Conservation (phyloP, 306 rosid genomes). For the Benincasa hispida region DNA sequence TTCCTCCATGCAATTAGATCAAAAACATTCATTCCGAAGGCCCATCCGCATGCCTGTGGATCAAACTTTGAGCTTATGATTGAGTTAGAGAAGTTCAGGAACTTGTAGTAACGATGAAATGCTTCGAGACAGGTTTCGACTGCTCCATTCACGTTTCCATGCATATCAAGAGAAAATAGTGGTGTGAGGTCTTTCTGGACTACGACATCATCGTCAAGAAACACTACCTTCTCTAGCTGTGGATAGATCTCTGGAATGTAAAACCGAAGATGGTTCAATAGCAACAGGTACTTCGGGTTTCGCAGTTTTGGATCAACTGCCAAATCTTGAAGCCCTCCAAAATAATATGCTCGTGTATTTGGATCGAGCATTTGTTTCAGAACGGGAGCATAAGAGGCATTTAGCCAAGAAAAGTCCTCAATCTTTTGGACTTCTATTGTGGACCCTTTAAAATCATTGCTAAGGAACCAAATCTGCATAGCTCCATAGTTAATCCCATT, state of each 20-base stretch:
- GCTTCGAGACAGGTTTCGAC: constrained; percentile 99
- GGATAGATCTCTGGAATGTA: constrained; percentile 96
- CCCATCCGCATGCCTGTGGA: constrained; percentile 99
- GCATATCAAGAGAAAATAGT: constrained; percentile 87
- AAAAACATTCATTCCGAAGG: constrained; percentile 91
- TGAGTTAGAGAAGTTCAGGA: constrained; percentile 81
- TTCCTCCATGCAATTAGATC: constrained; percentile 93
- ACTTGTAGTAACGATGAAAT: constrained; percentile 86
- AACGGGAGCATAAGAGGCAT: constrained; percentile 69
- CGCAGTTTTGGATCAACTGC: constrained; percentile 51
- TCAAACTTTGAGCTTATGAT: constrained; percentile 86
- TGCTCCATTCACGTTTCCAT: constrained; percentile 95
- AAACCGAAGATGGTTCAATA: constrained; percentile 87
- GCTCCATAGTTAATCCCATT: constrained; percentile 64
- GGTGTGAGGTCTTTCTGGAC: constrained; percentile 95
- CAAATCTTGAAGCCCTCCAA: constrained; percentile 53
- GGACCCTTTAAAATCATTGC: constrained; percentile 74
- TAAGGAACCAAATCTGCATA: constrained; percentile 84
- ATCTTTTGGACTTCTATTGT: constrained; percentile 80
- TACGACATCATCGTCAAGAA: constrained; percentile 89
- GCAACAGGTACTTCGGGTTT: constrained; percentile 50
- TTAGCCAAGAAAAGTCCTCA: constrained; percentile 78
- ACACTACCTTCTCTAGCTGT: constrained; percentile 91
- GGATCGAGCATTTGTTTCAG: constrained; percentile 58
- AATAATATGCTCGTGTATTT: constrained; percentile 42